Evolutionary conservation across 805 yeast species (phyloP), one percentile per base, ranked within the genome.

Genomic region (Schwanniomyces occidentalis): DNA sequence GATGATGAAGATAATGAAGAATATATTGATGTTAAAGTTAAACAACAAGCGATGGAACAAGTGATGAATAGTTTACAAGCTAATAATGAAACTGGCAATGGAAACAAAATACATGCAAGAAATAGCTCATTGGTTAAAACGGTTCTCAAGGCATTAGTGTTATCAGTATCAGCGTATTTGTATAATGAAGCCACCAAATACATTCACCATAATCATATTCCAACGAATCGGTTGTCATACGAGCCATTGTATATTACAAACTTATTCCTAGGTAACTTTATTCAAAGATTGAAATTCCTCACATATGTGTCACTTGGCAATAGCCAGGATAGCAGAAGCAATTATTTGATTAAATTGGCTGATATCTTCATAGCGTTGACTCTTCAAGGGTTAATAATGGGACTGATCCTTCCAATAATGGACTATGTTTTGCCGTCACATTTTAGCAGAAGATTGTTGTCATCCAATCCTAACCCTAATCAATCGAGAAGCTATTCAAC

Each of bases 301-400:
- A 38, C 27, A 22, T 43, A 43, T 24, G 22, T 34, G 13, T 19
- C 37, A 1, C 25, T 43, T 12, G 22, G 33, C 19, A 37, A 37
- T 22, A 21, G 15, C 8, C 10, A 30, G 12, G 23, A 23, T 8
- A n/a, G n/a, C n/a, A n/a, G n/a, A n/a, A n/a, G n/a, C n/a, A 20
- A 19, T 5, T 22, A 7, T 4, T 25, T 27, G 4, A 21, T 27
- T 16, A 24, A n/a, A 13, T 15, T 17, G 16, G 23, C 30, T 21
- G 38, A 35, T 24, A 34, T 19, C 6, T 32, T 48, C 3, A 35
- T 60, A 20, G 56, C 58, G n/a, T 49, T 62, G 32, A 34, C 76
- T 4, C 30, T 77, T 7, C 78, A 78, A 44, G 88, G 88, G 2
- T 48, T 78, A 10, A 39, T 75, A n/a, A 69, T 81, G 58, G 82